phyloP scores from a whole-genome alignment of 352 stramenopile genomes.

The Hyaloperonospora brassicae region DNA sequence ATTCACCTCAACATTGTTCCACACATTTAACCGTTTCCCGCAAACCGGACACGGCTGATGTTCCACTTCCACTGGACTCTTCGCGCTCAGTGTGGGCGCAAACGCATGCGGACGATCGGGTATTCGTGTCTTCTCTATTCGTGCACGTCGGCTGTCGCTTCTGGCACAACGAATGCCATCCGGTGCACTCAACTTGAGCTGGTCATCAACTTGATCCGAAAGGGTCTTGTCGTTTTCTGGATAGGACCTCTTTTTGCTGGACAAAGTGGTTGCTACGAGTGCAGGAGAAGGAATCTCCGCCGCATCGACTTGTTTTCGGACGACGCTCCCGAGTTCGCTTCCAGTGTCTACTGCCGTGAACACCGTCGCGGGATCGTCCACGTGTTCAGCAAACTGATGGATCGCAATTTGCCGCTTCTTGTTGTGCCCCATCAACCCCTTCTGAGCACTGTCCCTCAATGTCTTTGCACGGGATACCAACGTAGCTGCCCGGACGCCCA shows the following conservation, averaged over 20 bases:
- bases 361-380: constrained; percentile 7
- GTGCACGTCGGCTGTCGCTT: not conserved
- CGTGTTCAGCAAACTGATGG: constrained; percentile 29
- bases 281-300: not conserved
- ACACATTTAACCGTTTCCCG: constrained; percentile 37
- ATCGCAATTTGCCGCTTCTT: constrained; percentile 44
- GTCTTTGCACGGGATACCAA: constrained; percentile 26
- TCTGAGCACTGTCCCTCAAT: constrained; percentile 8
- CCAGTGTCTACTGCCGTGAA: constrained; percentile 1
- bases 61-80: constrained; percentile 12
- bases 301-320: not conserved
- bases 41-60: constrained; percentile 43
- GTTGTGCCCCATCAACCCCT: not conserved
- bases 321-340: not conserved
- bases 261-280: not conserved
- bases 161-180: not conserved
- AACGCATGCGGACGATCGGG: constrained; percentile 5
- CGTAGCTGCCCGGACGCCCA: constrained; percentile 51
- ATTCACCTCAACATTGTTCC: constrained; percentile 52
- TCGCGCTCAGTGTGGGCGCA: constrained; percentile 1
- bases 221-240: constrained; percentile 27
- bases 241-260: constrained; percentile 5
- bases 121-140: constrained; percentile 8
- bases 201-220: not conserved
- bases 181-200: not conserved